Evolutionary conservation across 495 filamentous ascomycete species (phyloP), one percentile per base, ranked within the genome.

Genomic region (Amorphotheca resinae): DNA sequence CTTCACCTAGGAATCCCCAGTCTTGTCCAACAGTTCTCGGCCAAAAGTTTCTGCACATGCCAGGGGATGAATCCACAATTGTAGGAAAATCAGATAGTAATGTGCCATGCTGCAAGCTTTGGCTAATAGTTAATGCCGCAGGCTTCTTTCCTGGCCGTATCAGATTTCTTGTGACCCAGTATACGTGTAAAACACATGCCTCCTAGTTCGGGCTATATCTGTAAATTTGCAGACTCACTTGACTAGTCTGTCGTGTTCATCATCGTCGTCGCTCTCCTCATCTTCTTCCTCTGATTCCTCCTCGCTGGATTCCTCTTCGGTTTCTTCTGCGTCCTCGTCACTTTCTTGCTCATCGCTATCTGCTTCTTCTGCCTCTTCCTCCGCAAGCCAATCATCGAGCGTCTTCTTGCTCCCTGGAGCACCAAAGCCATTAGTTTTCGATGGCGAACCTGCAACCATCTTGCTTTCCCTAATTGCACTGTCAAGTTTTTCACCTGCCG

Each of bases 321-420:
- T 44, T 4, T 59, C 60, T 0, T 70, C 76, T 12, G 21, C 14
- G 21, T 40, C 38, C 14, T 38, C 35, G 12, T 64, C 51, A 22
- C 70, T 68, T 1, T 72, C 70, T 12, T 76, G 73, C 59, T 62
- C 62, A 22, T 68, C 65, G 35, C 58, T 59, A n/a, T 59, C 49
- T 7, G 49, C 46, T 17, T 61, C 58, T 30, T 59, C 59, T 4
- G 31, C 48, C 3, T 60, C 60, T 0, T 70, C 76, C 42, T 85
- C 84, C 17, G 70, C 80, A 42, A 95, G 66, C 86, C 91, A 96
- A 58, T 94, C 82, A 65, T 95, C 82, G 51, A 95, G 64, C 15
- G 74, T 80, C 73, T 88, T 94, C 8, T 53, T 58, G n/a, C 20
- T 45, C 12, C 25, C 35, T 31, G 34, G 16, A 9, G 32, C 39